A percentile compares a stretch with the other conserved stretches of the same genome.
Conservation (phyloP, 345 rosid species). For the Pugionium dolabratum region DNA sequence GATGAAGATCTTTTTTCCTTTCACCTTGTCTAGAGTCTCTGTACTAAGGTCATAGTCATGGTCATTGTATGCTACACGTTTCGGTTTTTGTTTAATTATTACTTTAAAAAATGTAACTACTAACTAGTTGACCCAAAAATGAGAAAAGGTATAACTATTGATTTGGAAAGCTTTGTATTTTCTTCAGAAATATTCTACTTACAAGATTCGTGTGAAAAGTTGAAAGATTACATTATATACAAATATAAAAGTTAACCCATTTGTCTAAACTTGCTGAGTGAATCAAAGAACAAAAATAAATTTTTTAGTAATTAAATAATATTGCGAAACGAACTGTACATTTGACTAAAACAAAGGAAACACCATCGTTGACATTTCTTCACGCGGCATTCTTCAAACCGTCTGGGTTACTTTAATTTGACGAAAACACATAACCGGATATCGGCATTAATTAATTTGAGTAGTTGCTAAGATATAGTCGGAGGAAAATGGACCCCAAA, state of each 20-base stretch:
- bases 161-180: conserved; percentile 2
- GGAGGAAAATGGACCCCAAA: neutral
- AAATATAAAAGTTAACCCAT: too few relatives aligned
- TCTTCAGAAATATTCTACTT: conserved; percentile 1
- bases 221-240: too few relatives aligned
- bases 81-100: conserved; percentile 1
- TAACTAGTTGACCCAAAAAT: conserved; percentile 34
- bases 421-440: conserved; percentile 17
- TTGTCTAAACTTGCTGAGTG: too few relatives aligned
- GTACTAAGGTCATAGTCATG: conserved; percentile 24
- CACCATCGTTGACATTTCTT: conserved; percentile 21
- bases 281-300: neutral
- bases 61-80: conserved; percentile 34
- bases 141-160: conserved; percentile 1
- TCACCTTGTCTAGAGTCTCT: conserved; percentile 29
- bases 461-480: conserved; percentile 14
- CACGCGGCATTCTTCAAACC: conserved; percentile 29
- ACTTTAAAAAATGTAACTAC: conserved; percentile 24
- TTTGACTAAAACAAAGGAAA: conserved; percentile 24
- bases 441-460: neutral
- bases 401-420: conserved; percentile 15
- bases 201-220: neutral
- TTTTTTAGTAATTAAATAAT: neutral
- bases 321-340: conserved; percentile 18
- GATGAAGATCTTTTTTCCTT: conserved; percentile 8